Conservation (phyloP, 495 filamentous ascomycete genomes). For the Evernia prunastri region DNA sequence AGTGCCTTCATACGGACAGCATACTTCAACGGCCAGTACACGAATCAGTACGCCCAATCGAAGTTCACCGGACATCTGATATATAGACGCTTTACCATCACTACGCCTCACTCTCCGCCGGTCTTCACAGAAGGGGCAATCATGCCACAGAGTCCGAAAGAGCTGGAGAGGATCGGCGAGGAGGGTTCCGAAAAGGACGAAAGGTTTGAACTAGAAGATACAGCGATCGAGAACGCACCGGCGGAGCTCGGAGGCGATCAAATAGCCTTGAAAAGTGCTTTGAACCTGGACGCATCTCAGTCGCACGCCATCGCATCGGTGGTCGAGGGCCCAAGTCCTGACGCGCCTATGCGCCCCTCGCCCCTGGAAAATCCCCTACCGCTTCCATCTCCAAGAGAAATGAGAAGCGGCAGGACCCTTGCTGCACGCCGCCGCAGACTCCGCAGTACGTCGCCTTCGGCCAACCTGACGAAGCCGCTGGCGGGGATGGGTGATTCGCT, state of each 20-base stretch:
- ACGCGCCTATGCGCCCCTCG: neutral
- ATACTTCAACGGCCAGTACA: constrained; percentile 27
- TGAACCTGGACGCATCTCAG: neutral
- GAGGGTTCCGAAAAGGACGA: constrained; percentile 11
- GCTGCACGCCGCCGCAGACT: neutral
- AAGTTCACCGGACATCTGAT: constrained; percentile 25
- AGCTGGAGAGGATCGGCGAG: constrained; percentile 14
- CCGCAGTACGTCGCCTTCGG: neutral
- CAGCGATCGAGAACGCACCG: constrained; percentile 1
- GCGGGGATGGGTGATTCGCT: neutral
- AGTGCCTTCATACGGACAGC: constrained; percentile 26
- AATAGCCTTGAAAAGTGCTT: neutral
- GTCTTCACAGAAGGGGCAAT: constrained; percentile 21
- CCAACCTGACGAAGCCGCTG: neutral
- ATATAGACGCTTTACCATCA: constrained; percentile 22
- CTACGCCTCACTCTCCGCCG: constrained; percentile 16
- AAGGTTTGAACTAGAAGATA: constrained; percentile 19
- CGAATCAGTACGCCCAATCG: constrained; percentile 25
- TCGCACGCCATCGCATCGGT: neutral
- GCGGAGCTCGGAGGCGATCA: neutral
- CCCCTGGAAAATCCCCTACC: neutral
- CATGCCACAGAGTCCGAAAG: constrained; percentile 20
- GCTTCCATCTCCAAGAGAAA: neutral
- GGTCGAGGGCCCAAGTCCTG: neutral
- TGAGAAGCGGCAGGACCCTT: neutral